Conservation (phyloP, 2,329 filamentous ascomycete species). For the Cytospora piceae region DNA sequence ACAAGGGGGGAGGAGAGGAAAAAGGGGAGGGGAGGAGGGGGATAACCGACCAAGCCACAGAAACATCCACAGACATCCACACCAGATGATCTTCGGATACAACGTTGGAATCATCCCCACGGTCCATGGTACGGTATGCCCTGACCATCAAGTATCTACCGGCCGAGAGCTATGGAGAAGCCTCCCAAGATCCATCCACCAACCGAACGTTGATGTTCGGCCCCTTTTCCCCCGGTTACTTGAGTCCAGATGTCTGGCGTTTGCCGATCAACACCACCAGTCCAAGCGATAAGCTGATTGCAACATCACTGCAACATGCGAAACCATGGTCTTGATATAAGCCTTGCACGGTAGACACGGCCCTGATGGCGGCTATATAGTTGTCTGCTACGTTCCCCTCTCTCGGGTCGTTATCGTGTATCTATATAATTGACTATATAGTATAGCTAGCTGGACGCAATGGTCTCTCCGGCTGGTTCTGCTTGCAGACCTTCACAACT, state of each 20-base stretch:
- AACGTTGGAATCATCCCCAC: background rate
- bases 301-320: background rate
- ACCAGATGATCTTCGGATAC: too few relatives aligned
- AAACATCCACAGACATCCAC: background rate
- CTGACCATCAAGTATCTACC: background rate
- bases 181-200: background rate
- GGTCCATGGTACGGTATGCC: background rate
- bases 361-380: background rate
- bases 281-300: background rate
- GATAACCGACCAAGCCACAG: background rate
- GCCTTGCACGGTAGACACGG: background rate
- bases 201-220: background rate
- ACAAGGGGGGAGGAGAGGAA: too few relatives aligned
- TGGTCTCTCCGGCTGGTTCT: background rate
- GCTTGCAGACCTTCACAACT: background rate
- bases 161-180: background rate
- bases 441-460: background rate
- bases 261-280: conserved; percentile 2
- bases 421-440: background rate
- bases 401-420: background rate
- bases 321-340: background rate
- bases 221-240: background rate
- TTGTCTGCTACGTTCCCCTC: background rate
- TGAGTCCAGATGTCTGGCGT: background rate
- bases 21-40: too few relatives aligned